A percentile compares a stretch with the other conserved stretches of the same genome.
phyloP scores from a whole-genome alignment of 345 rosid genomes.

The Sisymbrium irio region DNA sequence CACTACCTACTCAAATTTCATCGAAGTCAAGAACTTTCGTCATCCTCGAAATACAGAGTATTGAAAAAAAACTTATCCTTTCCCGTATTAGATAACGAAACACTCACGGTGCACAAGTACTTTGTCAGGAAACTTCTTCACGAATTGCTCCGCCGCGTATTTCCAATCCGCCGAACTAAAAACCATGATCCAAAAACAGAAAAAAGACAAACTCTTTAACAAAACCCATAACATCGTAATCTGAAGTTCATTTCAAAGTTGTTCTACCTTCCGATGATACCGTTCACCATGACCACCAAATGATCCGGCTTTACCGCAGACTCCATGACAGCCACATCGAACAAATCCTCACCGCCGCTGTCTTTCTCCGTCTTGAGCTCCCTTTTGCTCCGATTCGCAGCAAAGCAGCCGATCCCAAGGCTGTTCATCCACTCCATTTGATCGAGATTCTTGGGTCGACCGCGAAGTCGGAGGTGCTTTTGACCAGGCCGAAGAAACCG shows the following conservation, averaged over 20 bases:
- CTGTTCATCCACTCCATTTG: slow-evolving; percentile 43
- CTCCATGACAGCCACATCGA: slow-evolving; percentile 39
- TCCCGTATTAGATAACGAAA: not conserved
- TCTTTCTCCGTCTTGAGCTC: slow-evolving; percentile 51
- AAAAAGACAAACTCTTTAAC: not conserved
- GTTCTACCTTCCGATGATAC: slow-evolving; percentile 69
- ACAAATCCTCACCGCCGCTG: slow-evolving; percentile 65
- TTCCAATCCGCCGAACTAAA: slow-evolving; percentile 85
- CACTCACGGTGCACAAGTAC: slow-evolving; percentile 84
- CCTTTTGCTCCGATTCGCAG: slow-evolving; percentile 26
- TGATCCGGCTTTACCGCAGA: slow-evolving; percentile 51
- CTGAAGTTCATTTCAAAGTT: not conserved
- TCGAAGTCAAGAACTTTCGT: not conserved
- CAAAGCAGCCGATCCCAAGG: slow-evolving; percentile 53
- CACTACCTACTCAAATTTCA: slow-evolving; percentile 60
- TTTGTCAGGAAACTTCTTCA: slow-evolving; percentile 76
- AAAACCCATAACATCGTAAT: not conserved
- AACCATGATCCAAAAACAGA: slow-evolving; percentile 4
- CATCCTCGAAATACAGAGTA: no score
- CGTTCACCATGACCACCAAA: slow-evolving; percentile 86
- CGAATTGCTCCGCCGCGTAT: slow-evolving; percentile 86
- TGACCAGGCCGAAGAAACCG: slow-evolving; percentile 14
- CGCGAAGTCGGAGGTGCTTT: slow-evolving; percentile 13
- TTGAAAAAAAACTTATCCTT: no score
- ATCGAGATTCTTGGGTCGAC: slow-evolving; percentile 11